Percentiles rank a stretch among this genome's conserved stretches.
Conservation (phyloP, 805 yeast species). For the Kuraishia ogatae region DNA sequence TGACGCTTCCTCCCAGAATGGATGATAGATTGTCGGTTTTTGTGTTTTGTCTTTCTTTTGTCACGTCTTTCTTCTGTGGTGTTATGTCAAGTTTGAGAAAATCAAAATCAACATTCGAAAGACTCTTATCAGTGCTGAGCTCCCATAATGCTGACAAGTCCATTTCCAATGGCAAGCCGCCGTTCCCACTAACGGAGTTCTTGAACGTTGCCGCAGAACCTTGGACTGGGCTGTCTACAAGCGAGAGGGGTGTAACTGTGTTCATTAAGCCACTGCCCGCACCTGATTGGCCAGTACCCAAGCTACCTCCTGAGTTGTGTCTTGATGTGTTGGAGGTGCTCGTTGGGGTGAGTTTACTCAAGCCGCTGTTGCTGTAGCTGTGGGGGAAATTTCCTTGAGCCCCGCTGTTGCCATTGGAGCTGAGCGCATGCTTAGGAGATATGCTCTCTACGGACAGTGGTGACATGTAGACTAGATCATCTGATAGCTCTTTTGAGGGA, state of each 20-base stretch:
- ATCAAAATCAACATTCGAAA: slow-evolving; percentile 14
- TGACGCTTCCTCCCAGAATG: background rate
- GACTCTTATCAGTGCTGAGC: slow-evolving; percentile 15
- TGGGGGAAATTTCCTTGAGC: slow-evolving; percentile 1
- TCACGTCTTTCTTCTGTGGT: background rate
- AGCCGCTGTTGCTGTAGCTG: slow-evolving; percentile 9
- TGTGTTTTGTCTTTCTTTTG: background rate
- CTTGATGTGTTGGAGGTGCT: slow-evolving; percentile 3
- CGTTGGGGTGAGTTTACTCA: slow-evolving; percentile 2
- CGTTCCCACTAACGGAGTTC: background rate
- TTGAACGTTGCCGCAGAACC: slow-evolving; percentile 1
- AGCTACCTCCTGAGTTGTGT: slow-evolving; percentile 5
- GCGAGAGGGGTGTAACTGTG: slow-evolving; percentile 14
- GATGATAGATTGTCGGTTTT: background rate
- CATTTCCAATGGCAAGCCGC: slow-evolving; percentile 7
- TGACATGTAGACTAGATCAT: slow-evolving; percentile 16
- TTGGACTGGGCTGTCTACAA: slow-evolving; percentile 12
- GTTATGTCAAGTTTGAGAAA: slow-evolving; percentile 8
- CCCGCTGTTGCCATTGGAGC: background rate
- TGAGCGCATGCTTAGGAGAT: slow-evolving; percentile 1
- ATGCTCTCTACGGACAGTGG: slow-evolving; percentile 6
- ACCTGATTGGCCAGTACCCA: background rate
- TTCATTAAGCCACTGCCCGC: background rate
- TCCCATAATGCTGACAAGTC: slow-evolving; percentile 17
- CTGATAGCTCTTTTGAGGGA: slow-evolving; percentile 8